Base-by-base conservation (phyloP, 176 grass and related monocot species). In the Oryza punctata region DNA sequence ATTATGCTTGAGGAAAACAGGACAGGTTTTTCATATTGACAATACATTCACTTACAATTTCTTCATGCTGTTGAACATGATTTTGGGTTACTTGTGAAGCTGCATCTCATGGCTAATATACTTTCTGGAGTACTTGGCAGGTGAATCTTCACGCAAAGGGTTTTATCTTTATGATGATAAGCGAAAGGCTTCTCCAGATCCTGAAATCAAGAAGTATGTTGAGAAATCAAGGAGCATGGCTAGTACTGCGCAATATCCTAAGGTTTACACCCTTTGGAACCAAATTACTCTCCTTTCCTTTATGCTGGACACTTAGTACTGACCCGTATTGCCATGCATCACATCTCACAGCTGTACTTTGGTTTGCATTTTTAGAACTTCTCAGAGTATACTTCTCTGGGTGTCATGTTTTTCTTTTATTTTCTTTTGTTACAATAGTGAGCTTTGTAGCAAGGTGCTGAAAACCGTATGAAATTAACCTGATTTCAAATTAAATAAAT, bases 121-220 rank as follows among this genome's bases (percentile, higher is more conserved):
- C 75, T 77, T 83, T 77, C 14, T 80, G 57, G 64, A 13, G 72
- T 46, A 61, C 57, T 71, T 73, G 28, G 67, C 88, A 97, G 94
- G 92, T 78, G 88, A 92, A 89, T 89, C 90, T 74, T 88, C 80
- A 71, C 15, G 78, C 68, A 94, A 69, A 71, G 95, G 92, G 12
- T 97, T 93, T 74, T 97, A 97, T 74, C 49, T 90, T 49, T 94
- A 97, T 80, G 86, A 93, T 44, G 87, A 93, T 68, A 93, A 86
- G 63, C 68, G 70, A 54, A 82, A 85, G 49, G 78, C 92, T 44
- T 91, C 60, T 75, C 77, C 61, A 59, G 90, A 98, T 70, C 90
- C 88, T 85, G 88, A 93, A 70, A 87, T 98, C 18, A 80, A 44
- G 12, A 94, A 88, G 71, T 91, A 90, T 52, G 64, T 98, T 76